Conservation (phyloP, 495 filamentous ascomycete genomes). For the Poronia punctata region DNA sequence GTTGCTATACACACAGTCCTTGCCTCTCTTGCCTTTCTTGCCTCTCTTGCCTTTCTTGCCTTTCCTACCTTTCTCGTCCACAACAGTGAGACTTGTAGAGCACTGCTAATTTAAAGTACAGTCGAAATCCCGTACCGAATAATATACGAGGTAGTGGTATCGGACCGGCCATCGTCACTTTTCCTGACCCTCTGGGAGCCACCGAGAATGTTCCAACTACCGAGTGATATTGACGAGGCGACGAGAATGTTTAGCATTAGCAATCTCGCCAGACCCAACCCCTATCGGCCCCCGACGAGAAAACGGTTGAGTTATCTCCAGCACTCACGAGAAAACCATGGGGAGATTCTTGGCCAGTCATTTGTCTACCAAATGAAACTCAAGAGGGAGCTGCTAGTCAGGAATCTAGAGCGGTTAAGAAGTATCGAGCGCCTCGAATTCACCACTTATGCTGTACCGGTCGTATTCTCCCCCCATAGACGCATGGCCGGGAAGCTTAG, state of each 20-base stretch:
- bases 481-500: constrained; percentile 14
- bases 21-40: too few relatives aligned
- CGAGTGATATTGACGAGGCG: constrained; percentile 1
- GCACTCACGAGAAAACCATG: constrained; percentile 11
- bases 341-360: constrained; percentile 19
- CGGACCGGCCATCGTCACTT: constrained; percentile 10
- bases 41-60: too few relatives aligned
- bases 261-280: background rate
- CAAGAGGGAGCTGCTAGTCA: constrained; percentile 12
- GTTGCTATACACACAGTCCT: background rate
- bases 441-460: constrained; percentile 15
- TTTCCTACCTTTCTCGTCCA: too few relatives aligned
- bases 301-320: constrained; percentile 15
- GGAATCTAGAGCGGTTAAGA: constrained; percentile 15
- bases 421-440: constrained; percentile 20
- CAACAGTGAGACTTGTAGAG: too few relatives aligned
- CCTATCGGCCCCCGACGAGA: background rate
- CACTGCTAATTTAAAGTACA: too few relatives aligned
- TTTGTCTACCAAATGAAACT: constrained; percentile 20
- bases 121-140: constrained; percentile 22
- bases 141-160: constrained; percentile 17
- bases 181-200: constrained; percentile 21
- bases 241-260: background rate
- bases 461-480: background rate
- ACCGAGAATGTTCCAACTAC: constrained; percentile 11